phyloP scores from a whole-genome alignment of 257 asterid genomes.

The Thymus quinquecostatus region DNA sequence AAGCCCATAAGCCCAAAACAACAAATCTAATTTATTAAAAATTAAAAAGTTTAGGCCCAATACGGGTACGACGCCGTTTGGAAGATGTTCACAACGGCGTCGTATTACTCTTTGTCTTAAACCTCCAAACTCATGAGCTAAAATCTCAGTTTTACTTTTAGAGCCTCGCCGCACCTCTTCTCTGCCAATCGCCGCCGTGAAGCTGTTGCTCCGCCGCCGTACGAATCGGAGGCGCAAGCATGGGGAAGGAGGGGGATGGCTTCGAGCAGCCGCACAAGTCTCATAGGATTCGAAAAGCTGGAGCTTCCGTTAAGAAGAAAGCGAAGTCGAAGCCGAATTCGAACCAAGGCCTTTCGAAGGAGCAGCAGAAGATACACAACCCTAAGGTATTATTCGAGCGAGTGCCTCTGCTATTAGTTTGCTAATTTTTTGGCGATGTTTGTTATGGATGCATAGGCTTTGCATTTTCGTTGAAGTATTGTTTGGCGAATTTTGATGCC shows the following conservation, averaged over 20 bases:
- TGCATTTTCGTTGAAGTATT: too few relatives aligned
- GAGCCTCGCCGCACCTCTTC: conserved; percentile 22
- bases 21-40: too few relatives aligned
- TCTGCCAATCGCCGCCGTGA: conserved; percentile 20
- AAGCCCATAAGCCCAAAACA: too few relatives aligned
- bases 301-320: conserved; percentile 83
- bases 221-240: conserved; percentile 1
- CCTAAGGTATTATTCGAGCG: conserved; percentile 47
- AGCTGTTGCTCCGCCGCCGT: background rate
- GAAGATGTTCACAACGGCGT: background rate
- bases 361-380: conserved; percentile 59
- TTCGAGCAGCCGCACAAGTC: conserved; percentile 68
- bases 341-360: conserved; percentile 47
- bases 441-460: background rate
- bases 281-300: conserved; percentile 69
- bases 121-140: background rate
- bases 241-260: conserved; percentile 35
- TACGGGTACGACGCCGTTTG: background rate
- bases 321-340: conserved; percentile 47
- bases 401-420: background rate
- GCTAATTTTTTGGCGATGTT: background rate
- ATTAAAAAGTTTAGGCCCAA: background rate
- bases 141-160: conserved; percentile 4
- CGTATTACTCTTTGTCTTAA: background rate
- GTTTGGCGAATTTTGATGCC: too few relatives aligned